Percentiles rank a stretch among this genome's conserved stretches.
Evolutionary conservation across 176 grass and related monocot species (phyloP).

Genomic region (Eremochloa ophiuroides): DNA sequence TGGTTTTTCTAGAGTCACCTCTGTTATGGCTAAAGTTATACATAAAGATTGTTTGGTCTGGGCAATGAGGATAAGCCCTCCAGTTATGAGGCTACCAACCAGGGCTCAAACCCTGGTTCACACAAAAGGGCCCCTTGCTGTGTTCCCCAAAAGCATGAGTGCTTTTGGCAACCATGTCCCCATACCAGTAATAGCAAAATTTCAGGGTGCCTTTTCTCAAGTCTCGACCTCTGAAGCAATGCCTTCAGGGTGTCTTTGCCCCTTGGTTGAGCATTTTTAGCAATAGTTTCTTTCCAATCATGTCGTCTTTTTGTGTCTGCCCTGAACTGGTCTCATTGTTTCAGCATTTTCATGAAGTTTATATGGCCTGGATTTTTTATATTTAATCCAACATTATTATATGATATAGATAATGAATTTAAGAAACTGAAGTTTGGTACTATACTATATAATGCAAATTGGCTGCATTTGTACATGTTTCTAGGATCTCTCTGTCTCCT

Average conservation of each 20-base stretch:
- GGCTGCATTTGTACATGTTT: constrained; percentile 23
- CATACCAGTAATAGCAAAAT: background rate
- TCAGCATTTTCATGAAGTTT: background rate
- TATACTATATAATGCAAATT: constrained; percentile 10
- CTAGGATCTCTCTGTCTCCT: constrained; percentile 62
- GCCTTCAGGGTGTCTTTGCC: background rate
- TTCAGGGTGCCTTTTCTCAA: background rate
- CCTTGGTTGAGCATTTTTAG: background rate
- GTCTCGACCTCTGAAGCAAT: background rate
- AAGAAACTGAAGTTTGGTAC: background rate
- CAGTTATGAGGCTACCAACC: background rate
- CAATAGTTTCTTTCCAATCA: constrained; percentile 13
- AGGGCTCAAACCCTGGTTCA: background rate
- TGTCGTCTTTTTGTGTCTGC: background rate
- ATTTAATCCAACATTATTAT: background rate
- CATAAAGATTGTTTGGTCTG: background rate
- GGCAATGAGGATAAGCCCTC: background rate
- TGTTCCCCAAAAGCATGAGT: background rate
- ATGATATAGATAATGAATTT: background rate
- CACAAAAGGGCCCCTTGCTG: background rate
- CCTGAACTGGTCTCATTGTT: constrained; percentile 4
- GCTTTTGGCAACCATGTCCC: background rate
- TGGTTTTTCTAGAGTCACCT: background rate
- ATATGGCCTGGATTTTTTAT: background rate
- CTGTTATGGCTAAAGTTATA: background rate